A percentile compares a stretch with the other conserved stretches of the same genome.
phyloP scores from a whole-genome alignment of 2,329 filamentous ascomycete genomes.

The Epichloe sp. region DNA sequence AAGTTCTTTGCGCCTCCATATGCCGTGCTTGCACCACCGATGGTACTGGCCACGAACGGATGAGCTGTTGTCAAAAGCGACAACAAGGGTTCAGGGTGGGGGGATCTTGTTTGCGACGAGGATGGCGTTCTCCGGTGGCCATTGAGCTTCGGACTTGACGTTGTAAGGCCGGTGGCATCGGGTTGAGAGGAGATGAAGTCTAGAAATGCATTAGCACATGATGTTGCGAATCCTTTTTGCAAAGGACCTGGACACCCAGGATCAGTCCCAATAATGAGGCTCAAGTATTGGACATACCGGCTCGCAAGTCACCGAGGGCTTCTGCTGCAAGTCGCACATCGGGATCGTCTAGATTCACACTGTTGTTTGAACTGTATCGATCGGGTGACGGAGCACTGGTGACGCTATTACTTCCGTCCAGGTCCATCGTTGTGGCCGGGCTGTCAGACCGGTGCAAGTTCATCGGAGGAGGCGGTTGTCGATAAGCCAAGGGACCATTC shows the following conservation, averaged over 20 bases:
- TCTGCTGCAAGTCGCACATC: constrained; percentile 61
- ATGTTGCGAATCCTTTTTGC: neutral
- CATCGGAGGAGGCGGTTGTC: constrained; percentile 12
- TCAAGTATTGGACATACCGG: constrained; percentile 35
- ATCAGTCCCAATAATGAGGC: neutral
- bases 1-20: constrained; percentile 85
- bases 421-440: constrained; percentile 32
- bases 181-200: constrained; percentile 56
- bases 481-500: constrained; percentile 35
- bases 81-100: constrained; percentile 65
- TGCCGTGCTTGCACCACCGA: constrained; percentile 70
- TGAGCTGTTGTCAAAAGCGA: constrained; percentile 81
- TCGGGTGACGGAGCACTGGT: constrained; percentile 33
- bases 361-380: constrained; percentile 29
- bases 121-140: constrained; percentile 3
- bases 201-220: constrained; percentile 15
- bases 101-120: constrained; percentile 15
- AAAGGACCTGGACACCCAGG: too few species aligned
- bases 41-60: constrained; percentile 72
- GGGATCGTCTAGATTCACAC: constrained; percentile 47
- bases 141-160: constrained; percentile 19
- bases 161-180: constrained; percentile 28
- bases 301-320: constrained; percentile 57
- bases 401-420: constrained; percentile 28
- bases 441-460: constrained; percentile 26